Conservation (phyloP, 2,329 filamentous ascomycete genomes). For the Cryphonectria japonica region DNA sequence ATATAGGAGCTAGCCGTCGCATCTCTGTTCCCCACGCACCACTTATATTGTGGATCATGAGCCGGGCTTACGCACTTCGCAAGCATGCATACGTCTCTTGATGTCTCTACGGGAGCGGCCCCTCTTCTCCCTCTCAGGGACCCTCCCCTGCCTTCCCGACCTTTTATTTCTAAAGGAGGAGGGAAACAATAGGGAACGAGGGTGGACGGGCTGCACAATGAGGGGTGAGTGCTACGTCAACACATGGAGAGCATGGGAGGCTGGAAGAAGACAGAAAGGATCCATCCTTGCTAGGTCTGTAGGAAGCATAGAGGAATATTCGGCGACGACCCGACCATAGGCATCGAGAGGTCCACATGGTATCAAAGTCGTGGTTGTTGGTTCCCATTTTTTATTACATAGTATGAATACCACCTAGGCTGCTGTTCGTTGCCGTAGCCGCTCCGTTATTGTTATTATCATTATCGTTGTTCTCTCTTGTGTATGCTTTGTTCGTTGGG, state of each 20-base stretch:
- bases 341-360: background rate
- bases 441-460: background rate
- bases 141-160: background rate
- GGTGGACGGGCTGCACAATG: background rate
- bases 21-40: background rate
- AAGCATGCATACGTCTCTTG: background rate
- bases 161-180: background rate
- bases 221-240: background rate
- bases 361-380: background rate
- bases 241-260: background rate
- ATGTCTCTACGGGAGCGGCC: background rate
- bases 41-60: background rate
- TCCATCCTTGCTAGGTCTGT: background rate
- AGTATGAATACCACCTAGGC: background rate
- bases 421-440: background rate
- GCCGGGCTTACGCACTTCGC: conserved; percentile 1
- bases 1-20: background rate
- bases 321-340: background rate
- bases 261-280: background rate
- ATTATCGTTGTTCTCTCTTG: background rate
- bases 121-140: background rate
- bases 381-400: background rate
- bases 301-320: background rate
- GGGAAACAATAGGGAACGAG: no score
- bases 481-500: background rate